These are phyloP conservation scores for Phialocephala subalpina DNA, from an alignment of 2,329 filamentous ascomycete genomes.

Conservation along the genomic window DNA sequence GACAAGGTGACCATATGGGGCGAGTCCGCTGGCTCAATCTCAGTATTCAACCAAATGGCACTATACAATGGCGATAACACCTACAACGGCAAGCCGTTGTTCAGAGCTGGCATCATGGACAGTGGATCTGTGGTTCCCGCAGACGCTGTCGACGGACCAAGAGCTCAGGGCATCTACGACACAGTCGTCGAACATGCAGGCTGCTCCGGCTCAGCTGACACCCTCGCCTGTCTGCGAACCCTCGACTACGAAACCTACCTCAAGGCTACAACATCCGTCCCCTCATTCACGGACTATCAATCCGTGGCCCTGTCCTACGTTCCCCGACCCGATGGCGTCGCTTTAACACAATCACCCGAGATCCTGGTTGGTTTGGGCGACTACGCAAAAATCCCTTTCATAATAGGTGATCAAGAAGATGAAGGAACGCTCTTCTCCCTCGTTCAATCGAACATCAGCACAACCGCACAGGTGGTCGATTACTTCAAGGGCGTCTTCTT, in stretches of 20 bases:
- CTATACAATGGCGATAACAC: slow-evolving; percentile 76
- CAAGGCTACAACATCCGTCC: slow-evolving; percentile 73
- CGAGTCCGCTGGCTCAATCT: slow-evolving; percentile 70
- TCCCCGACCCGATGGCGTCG: slow-evolving; percentile 74
- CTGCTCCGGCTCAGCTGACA: slow-evolving; percentile 64
- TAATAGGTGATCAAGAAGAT: slow-evolving; percentile 80
- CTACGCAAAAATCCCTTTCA: slow-evolving; percentile 67
- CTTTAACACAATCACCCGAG: slow-evolving; percentile 70
- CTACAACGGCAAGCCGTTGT: slow-evolving; percentile 78
- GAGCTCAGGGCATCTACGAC: slow-evolving; percentile 72
- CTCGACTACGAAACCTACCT: slow-evolving; percentile 68
- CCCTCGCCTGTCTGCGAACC: slow-evolving; percentile 70
- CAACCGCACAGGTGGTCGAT: slow-evolving; percentile 61
- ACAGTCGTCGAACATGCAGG: slow-evolving; percentile 66
- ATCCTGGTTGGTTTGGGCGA: slow-evolving; percentile 58
- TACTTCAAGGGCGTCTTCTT: slow-evolving; percentile 72
- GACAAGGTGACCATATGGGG: slow-evolving; percentile 54
- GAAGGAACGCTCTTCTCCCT: slow-evolving; percentile 80
- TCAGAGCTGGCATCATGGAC: slow-evolving; percentile 82
- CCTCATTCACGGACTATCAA: slow-evolving; percentile 70
- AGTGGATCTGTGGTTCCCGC: slow-evolving; percentile 70
- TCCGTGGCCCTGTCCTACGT: slow-evolving; percentile 77
- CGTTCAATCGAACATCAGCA: slow-evolving; percentile 74
- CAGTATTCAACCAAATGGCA: slow-evolving; percentile 78
- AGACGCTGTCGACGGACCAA: slow-evolving; percentile 68